A percentile compares a stretch with the other conserved stretches of the same genome.
Evolutionary conservation across 2,329 filamentous ascomycete species (phyloP).

Genomic region (Gremmenia infestans): DNA sequence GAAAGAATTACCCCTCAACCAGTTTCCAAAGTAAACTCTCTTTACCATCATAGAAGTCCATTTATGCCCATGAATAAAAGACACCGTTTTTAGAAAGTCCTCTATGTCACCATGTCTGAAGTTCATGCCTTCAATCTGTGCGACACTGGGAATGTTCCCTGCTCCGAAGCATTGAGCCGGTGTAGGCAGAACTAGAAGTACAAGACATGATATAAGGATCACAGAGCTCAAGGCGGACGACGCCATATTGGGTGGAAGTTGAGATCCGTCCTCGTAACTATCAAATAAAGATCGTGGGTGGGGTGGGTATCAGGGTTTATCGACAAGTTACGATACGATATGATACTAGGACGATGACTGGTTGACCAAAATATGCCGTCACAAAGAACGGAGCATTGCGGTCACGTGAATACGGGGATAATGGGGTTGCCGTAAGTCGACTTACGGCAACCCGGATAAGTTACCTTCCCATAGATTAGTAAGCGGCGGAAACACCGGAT

Average conservation of each 20-base stretch:
- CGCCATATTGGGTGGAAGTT: slow-evolving; percentile 17
- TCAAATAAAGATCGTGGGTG: background rate
- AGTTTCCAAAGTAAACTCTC: slow-evolving; percentile 81
- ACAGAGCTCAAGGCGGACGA: slow-evolving; percentile 17
- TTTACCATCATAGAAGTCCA: slow-evolving; percentile 77
- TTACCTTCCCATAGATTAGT: too few species aligned
- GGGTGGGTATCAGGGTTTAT: background rate
- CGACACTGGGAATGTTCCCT: slow-evolving; percentile 65
- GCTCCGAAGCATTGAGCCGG: slow-evolving; percentile 60
- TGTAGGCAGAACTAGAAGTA: slow-evolving; percentile 53
- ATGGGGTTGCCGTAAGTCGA: too few species aligned
- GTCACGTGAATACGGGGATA: too few species aligned
- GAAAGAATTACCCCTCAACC: slow-evolving; percentile 43
- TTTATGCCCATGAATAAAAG: slow-evolving; percentile 76
- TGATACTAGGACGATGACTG: background rate
- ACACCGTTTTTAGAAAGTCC: slow-evolving; percentile 73
- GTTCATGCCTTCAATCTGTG: slow-evolving; percentile 55
- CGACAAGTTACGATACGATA: background rate
- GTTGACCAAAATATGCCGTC: too few species aligned
- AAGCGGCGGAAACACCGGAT: background rate
- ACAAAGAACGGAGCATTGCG: too few species aligned
- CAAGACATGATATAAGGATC: slow-evolving; percentile 46
- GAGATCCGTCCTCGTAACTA: background rate
- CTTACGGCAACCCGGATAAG: too few species aligned
- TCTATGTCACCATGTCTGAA: slow-evolving; percentile 75